Evolutionary conservation across 345 rosid species (phyloP).

Genomic region (Gossypium mustelinum): DNA sequence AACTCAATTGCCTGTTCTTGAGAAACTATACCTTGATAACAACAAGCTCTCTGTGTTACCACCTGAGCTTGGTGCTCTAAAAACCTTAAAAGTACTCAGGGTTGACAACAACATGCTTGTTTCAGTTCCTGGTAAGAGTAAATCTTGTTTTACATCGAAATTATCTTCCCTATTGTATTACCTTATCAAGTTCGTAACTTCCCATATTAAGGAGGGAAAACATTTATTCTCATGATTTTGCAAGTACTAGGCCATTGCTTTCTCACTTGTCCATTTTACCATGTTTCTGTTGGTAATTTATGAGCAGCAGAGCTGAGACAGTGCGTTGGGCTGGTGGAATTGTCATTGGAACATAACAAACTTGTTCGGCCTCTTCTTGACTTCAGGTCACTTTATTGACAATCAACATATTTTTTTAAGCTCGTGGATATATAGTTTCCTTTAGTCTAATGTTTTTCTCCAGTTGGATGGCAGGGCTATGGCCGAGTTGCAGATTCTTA

Average conservation of each 20-base stretch:
- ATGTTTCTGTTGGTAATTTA: conserved; percentile 26
- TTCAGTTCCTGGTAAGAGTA: conserved; percentile 84
- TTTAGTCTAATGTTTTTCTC: conserved; percentile 36
- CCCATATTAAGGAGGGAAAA: background rate
- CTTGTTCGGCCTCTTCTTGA: conserved; percentile 97
- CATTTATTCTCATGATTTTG: background rate
- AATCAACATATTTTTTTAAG: conserved; percentile 17
- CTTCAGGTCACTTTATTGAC: conserved; percentile 69
- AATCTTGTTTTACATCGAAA: conserved; percentile 4
- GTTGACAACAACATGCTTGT: conserved; percentile 74
- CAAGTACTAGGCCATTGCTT: conserved; percentile 9
- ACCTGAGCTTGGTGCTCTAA: conserved; percentile 81
- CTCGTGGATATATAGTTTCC: conserved; percentile 15
- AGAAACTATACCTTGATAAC: conserved; percentile 83
- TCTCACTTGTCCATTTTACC: conserved; percentile 15
- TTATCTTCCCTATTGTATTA: background rate
- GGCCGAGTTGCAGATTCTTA: conserved; percentile 76
- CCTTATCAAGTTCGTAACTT: background rate
- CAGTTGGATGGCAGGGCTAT: conserved; percentile 73
- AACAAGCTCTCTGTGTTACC: conserved; percentile 78
- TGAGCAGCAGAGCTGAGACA: conserved; percentile 85
- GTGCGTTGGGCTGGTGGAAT: conserved; percentile 72
- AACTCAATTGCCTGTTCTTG: conserved; percentile 72
- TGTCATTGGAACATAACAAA: conserved; percentile 93
- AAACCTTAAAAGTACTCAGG: conserved; percentile 63